Evolutionary conservation across 2,329 filamentous ascomycete species (phyloP).

Genomic region (Akanthomyces muscarius): DNA sequence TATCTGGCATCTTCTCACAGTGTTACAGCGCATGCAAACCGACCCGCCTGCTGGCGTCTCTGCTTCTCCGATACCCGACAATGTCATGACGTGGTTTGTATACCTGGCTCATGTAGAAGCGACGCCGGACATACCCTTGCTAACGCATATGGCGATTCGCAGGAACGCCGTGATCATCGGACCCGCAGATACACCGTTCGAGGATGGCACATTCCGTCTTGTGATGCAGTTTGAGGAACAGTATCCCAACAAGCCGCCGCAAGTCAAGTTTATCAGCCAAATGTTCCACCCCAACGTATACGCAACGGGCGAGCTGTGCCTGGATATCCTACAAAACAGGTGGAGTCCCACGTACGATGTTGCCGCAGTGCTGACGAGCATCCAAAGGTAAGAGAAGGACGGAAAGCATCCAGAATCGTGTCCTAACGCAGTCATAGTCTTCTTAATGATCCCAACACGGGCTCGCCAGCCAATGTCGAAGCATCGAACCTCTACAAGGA

Average conservation of each 20-base stretch:
- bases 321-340: slow-evolving; percentile 95
- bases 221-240: slow-evolving; percentile 99
- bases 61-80: slow-evolving; percentile 90
- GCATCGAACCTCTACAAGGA: slow-evolving; percentile 98
- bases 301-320: slow-evolving; percentile 88
- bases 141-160: slow-evolving; percentile 16
- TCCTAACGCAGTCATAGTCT: slow-evolving; percentile 55
- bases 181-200: slow-evolving; percentile 93
- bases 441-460: slow-evolving; percentile 97
- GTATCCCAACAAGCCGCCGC: slow-evolving; percentile 96
- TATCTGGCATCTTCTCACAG: slow-evolving; percentile 20
- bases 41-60: slow-evolving; percentile 96
- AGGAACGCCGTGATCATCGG: slow-evolving; percentile 99
- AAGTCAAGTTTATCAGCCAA: slow-evolving; percentile 96
- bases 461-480: slow-evolving; percentile 94
- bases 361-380: slow-evolving; percentile 92
- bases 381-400: slow-evolving; percentile 68
- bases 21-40: slow-evolving; percentile 87
- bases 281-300: slow-evolving; percentile 99
- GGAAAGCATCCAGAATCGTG: not conserved
- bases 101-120: not conserved
- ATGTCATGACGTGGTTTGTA: slow-evolving; percentile 90
- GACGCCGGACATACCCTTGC: not conserved
- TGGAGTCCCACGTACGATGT: slow-evolving; percentile 99
- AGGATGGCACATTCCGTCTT: slow-evolving; percentile 94